Evolutionary conservation across 805 yeast species (phyloP).

Genomic region (Kodamaea kaohsiungensis): DNA sequence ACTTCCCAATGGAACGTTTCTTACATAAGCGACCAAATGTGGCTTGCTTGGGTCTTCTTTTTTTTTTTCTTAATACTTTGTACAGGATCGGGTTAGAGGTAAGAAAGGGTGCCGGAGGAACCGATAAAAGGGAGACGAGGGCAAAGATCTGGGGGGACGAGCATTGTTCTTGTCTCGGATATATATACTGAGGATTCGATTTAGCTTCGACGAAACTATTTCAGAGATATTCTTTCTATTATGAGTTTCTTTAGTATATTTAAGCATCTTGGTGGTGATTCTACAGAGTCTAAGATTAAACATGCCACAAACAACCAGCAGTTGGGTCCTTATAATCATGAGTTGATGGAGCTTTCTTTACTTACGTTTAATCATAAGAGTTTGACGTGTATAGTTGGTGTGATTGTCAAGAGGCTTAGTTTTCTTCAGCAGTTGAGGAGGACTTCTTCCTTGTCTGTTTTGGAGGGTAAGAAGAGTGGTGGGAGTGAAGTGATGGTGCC

Average conservation of each 20-base stretch:
- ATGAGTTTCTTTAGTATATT: conserved; percentile 8
- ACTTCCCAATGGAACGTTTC: neutral
- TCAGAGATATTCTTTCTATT: neutral
- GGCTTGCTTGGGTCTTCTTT: neutral
- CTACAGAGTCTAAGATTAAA: conserved; percentile 19
- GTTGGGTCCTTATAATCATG: conserved; percentile 57
- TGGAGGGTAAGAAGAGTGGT: neutral
- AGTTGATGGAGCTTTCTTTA: conserved; percentile 52
- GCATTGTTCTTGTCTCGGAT: neutral
- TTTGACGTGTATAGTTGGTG: conserved; percentile 38
- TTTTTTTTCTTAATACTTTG: neutral
- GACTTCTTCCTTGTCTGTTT: neutral
- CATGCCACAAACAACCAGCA: conserved; percentile 53
- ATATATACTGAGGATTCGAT: neutral
- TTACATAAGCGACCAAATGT: neutral
- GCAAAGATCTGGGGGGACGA: neutral
- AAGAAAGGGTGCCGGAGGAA: neutral
- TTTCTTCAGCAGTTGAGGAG: conserved; percentile 25
- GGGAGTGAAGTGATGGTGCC: neutral
- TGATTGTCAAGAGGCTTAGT: conserved; percentile 44
- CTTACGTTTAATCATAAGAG: conserved; percentile 44
- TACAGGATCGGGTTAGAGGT: neutral
- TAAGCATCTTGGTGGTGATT: conserved; percentile 11
- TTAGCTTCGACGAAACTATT: neutral
- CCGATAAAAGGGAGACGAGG: neutral